Evolutionary conservation across 2,329 filamentous ascomycete species (phyloP), one percentile per base, ranked within the genome.

Genomic region (Neonectria sp.): DNA sequence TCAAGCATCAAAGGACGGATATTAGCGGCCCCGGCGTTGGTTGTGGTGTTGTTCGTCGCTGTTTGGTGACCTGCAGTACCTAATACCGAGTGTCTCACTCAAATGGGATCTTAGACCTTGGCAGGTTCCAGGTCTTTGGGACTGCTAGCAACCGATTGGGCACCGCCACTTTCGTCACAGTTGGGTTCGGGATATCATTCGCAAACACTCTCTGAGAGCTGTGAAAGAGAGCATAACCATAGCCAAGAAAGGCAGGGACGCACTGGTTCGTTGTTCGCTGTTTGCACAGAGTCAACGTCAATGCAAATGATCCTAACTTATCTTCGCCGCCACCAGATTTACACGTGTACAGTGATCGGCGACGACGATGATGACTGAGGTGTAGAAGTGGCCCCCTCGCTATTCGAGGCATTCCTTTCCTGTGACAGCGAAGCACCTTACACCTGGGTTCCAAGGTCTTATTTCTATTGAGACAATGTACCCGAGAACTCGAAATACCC

Each of bases 61-160:
- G 27, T 43, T 60, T 57, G 33, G 29, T 56, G 63, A 65, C 56
- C 43, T 56, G 45, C 40, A 60, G n/a, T 52, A 8, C 43, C 49
- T 35, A 55, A 24, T 21, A 13, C 9, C n/a, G 9, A 21, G 37
- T 55, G 61, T 59, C 21, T 45, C 21, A 29, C 40, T 43, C 40
- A 60, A 48, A 45, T 21, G 37, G 21, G 46, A 56, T 51, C 43
- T 51, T 24, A 45, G 57, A 53, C 45, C 45, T 57, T 55, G 56
- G 63, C 45, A 37, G 51, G 56, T 60, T 60, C 57, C 51, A 49
- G 33, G 57, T 35, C 27, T 11, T 27, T 25, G 57, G 40, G 43
- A 40, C 24, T 21, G 11, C 31, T 33, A n/a, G 31, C 12, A 37
- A 35, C n/a, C 45, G 45, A 65, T 65, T 65, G 57, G 63, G 37